Conservation (phyloP, 768 basidiomycete species). For the Kwoniella dejecticola region DNA sequence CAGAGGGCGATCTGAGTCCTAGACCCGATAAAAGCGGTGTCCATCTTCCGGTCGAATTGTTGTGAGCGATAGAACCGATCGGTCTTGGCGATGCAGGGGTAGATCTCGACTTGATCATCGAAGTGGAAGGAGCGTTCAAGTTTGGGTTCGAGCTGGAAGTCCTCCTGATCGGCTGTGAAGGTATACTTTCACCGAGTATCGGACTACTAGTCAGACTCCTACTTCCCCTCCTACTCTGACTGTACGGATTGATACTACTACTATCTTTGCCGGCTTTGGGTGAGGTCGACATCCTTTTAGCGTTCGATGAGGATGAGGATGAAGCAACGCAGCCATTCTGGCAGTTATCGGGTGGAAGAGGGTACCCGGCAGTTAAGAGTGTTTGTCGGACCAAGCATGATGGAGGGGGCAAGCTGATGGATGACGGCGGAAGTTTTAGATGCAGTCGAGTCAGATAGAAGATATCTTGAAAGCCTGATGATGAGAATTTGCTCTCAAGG, state of each 20-base stretch:
- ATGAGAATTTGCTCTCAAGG: slow-evolving; percentile 29
- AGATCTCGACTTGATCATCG: background rate
- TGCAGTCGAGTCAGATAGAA: slow-evolving; percentile 34
- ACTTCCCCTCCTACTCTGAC: background rate
- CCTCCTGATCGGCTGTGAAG: background rate
- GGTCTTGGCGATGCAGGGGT: background rate
- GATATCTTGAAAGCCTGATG: slow-evolving; percentile 30
- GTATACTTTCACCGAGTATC: background rate
- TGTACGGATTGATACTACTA: background rate
- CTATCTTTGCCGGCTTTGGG: background rate
- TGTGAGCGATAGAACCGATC: background rate
- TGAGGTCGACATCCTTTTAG: background rate
- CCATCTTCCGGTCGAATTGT: background rate
- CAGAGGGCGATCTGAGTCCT: background rate
- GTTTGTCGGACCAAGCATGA: slow-evolving; percentile 12
- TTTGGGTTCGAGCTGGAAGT: background rate
- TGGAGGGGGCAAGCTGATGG: slow-evolving; percentile 19
- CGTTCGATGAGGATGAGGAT: background rate
- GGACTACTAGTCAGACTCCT: slow-evolving; percentile 5
- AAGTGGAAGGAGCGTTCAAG: background rate
- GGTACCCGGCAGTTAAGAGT: slow-evolving; percentile 28
- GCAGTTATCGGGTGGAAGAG: background rate
- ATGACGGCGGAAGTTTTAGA: slow-evolving; percentile 26
- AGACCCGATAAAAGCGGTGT: slow-evolving; percentile 4
- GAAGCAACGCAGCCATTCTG: background rate